Conservation (phyloP, 2,329 filamentous ascomycete genomes). For the Capronia epimyces region DNA sequence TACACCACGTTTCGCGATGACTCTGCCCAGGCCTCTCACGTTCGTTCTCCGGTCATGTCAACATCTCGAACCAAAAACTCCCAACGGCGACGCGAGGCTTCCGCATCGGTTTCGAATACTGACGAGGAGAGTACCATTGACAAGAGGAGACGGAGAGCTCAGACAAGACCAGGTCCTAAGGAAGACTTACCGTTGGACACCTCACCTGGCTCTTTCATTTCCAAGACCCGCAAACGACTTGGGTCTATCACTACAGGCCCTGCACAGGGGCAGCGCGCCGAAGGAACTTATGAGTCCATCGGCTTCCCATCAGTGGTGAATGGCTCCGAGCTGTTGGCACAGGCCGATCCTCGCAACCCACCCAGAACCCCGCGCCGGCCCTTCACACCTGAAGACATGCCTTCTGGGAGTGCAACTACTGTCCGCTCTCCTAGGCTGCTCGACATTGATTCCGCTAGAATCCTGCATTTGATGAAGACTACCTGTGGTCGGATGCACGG, state of each 20-base stretch:
- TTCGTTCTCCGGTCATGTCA: conserved; percentile 25
- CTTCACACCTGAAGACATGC: conserved; percentile 24
- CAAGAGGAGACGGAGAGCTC: conserved; percentile 22
- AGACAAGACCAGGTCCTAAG: conserved; percentile 19
- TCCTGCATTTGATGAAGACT: conserved; percentile 49
- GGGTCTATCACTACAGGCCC: conserved; percentile 30
- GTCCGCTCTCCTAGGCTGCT: conserved; percentile 36
- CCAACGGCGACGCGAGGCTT: conserved; percentile 19
- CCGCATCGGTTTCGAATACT: conserved; percentile 26
- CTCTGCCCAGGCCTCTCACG: conserved; percentile 12
- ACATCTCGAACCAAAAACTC: conserved; percentile 16
- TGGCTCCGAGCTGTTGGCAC: conserved; percentile 31
- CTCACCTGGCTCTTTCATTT: conserved; percentile 27
- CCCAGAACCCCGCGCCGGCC: conserved; percentile 23
- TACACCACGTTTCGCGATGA: conserved; percentile 32
- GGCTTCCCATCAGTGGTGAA: conserved; percentile 46
- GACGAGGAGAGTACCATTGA: conserved; percentile 36
- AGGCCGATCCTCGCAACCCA: conserved; percentile 33
- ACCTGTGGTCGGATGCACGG: conserved; percentile 50
- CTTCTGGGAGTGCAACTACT: conserved; percentile 21
- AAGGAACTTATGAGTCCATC: conserved; percentile 41
- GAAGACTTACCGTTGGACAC: conserved; percentile 20
- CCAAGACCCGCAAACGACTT: conserved; percentile 27
- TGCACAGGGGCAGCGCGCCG: conserved; percentile 33
- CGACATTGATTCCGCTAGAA: conserved; percentile 44